phyloP scores from a whole-genome alignment of 2,329 filamentous ascomycete genomes.

The Trichoderma sp. region DNA sequence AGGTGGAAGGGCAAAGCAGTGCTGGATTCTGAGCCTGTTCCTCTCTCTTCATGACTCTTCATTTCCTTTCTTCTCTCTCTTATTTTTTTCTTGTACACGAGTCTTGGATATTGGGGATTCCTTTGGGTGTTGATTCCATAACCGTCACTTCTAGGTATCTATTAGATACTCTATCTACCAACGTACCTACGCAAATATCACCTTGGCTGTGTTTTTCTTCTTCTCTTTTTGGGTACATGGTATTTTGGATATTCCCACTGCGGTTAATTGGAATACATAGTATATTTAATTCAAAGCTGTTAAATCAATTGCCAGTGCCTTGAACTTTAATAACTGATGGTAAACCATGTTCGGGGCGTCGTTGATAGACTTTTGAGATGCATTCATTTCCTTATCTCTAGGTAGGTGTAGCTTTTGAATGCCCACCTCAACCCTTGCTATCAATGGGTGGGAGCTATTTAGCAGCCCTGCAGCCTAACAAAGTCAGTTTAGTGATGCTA shows the following conservation, averaged over 20 bases:
- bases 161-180: not conserved
- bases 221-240: not conserved
- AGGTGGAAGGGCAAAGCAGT: conserved; percentile 2
- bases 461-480: not conserved
- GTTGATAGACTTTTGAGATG: not conserved
- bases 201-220: not conserved
- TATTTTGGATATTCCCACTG: not conserved
- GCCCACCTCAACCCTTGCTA: too few species aligned
- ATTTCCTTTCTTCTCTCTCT: not conserved
- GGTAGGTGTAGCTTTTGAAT: too few species aligned
- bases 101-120: conserved; percentile 1
- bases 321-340: not conserved
- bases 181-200: not conserved
- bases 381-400: not conserved
- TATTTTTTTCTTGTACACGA: not conserved
- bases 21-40: conserved; percentile 17
- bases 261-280: not conserved
- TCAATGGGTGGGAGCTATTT: not conserved
- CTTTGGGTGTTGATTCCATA: not conserved
- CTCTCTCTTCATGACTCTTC: conserved; percentile 5
- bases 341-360: not conserved
- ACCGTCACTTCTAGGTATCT: not conserved
- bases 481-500: conserved; percentile 7
- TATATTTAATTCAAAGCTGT: conserved; percentile 7
- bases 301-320: not conserved